Conservation (phyloP, 805 yeast genomes). For the Pichia californica region DNA sequence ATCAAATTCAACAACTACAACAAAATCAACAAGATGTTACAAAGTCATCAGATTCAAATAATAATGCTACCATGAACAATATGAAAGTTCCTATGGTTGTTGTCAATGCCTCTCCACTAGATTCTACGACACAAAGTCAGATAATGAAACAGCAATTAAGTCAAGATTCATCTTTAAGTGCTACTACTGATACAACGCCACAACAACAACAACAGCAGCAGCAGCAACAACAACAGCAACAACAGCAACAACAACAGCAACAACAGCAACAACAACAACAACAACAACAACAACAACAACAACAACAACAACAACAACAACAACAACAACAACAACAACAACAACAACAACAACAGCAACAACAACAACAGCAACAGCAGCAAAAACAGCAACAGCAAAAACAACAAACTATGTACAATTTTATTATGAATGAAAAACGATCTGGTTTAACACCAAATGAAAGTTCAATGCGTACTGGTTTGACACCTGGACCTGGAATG, state of each 20-base stretch:
- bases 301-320: constrained; percentile 2
- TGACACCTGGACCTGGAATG: constrained; percentile 55
- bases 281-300: constrained; percentile 3
- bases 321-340: constrained; percentile 5
- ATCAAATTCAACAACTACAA: constrained; percentile 2
- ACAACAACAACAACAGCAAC: not conserved
- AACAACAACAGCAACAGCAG: not conserved
- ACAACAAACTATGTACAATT: constrained; percentile 18
- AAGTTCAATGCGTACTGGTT: constrained; percentile 61
- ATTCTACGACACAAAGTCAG: too few relatives aligned
- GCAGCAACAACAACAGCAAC: not conserved
- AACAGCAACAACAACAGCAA: constrained; percentile 7
- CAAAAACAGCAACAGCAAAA: constrained; percentile 16
- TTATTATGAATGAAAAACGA: constrained; percentile 29
- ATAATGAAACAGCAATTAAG: too few relatives aligned
- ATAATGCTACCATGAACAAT: not conserved
- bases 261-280: constrained; percentile 3
- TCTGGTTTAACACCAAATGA: constrained; percentile 76
- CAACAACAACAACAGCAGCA: too few relatives aligned
- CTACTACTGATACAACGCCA: too few relatives aligned
- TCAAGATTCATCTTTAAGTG: too few relatives aligned
- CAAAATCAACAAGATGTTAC: constrained; percentile 1
- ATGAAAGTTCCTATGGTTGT: too few relatives aligned
- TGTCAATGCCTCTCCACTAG: too few relatives aligned
- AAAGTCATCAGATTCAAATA: too few relatives aligned